Percentiles rank a stretch among this genome's conserved stretches.
phyloP scores from a whole-genome alignment of 306 rosid species.

The Gastrolobium villosum region DNA sequence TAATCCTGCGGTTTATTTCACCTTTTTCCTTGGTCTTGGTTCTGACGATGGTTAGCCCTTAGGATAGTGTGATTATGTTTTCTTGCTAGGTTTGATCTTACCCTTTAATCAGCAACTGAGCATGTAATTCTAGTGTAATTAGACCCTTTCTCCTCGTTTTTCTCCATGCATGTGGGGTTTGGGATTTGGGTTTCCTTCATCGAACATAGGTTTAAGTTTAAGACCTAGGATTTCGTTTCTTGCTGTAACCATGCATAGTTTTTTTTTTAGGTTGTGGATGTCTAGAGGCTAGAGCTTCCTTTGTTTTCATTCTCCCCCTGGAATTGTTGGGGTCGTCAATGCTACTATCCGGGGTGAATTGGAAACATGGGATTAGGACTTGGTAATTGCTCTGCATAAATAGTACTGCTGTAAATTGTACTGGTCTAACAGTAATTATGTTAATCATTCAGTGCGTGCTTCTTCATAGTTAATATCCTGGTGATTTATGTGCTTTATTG shows the following conservation, averaged over 20 bases:
- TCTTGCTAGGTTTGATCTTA: not conserved
- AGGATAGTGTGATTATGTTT: not conserved
- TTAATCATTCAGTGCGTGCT: not conserved
- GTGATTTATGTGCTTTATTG: not conserved
- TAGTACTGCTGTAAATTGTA: not conserved
- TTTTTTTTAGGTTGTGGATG: not conserved
- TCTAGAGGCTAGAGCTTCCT: not conserved
- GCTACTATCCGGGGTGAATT: slow-evolving; percentile 51
- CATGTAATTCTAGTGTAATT: not conserved
- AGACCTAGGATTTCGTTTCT: not conserved
- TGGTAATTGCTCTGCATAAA: not conserved
- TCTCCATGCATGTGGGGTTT: not conserved
- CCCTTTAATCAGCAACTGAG: not conserved
- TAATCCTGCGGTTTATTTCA: too few species aligned
- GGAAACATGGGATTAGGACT: slow-evolving; percentile 55
- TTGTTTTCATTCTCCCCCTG: slow-evolving; percentile 69
- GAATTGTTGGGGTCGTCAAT: slow-evolving; percentile 7
- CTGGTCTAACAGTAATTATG: not conserved
- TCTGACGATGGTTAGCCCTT: not conserved
- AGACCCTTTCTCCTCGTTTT: not conserved
- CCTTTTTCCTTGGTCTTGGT: not conserved
- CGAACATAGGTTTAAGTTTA: not conserved
- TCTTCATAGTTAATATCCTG: not conserved
- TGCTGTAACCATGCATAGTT: not conserved
- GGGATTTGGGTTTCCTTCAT: not conserved